Percentiles rank a stretch among this genome's conserved stretches.
Evolutionary conservation across 169 alveolate genomes (phyloP).

Genomic region (Plasmodium falciparum): DNA sequence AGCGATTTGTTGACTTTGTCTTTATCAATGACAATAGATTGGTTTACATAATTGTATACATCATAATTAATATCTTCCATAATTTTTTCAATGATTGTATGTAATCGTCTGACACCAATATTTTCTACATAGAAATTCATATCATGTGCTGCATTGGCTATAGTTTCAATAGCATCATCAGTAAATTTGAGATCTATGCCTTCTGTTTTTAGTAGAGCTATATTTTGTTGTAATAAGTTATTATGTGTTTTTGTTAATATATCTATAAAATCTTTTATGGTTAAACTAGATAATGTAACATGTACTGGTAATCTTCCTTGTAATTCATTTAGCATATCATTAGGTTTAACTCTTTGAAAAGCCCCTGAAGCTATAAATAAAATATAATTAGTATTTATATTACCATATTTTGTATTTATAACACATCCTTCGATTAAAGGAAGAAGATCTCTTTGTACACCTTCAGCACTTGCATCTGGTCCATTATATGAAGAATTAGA

Average conservation of each 20-base stretch:
- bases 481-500: slow-evolving; percentile 77
- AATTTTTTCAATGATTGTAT: slow-evolving; percentile 89
- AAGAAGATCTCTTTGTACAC: slow-evolving; percentile 93
- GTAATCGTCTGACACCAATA: slow-evolving; percentile 93
- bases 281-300: slow-evolving; percentile 86
- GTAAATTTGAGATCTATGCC: slow-evolving; percentile 84
- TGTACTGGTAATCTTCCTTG: slow-evolving; percentile 93
- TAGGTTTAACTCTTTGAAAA: slow-evolving; percentile 90
- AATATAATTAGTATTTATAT: slow-evolving; percentile 90
- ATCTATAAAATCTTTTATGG: slow-evolving; percentile 85
- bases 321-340: slow-evolving; percentile 92
- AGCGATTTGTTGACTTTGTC: slow-evolving; percentile 64
- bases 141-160: slow-evolving; percentile 83
- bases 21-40: slow-evolving; percentile 43
- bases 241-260: slow-evolving; percentile 88
- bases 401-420: slow-evolving; percentile 89
- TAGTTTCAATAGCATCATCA: slow-evolving; percentile 83
- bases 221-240: slow-evolving; percentile 86
- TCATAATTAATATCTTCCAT: slow-evolving; percentile 72
- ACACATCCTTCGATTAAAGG: slow-evolving; percentile 93
- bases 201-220: slow-evolving; percentile 89
- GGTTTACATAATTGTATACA: slow-evolving; percentile 53
- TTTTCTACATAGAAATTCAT: slow-evolving; percentile 89
- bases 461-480: slow-evolving; percentile 92
- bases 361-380: slow-evolving; percentile 93